phyloP scores from a whole-genome alignment of 768 basidiomycete species.

The Rhizopogon sp. region DNA sequence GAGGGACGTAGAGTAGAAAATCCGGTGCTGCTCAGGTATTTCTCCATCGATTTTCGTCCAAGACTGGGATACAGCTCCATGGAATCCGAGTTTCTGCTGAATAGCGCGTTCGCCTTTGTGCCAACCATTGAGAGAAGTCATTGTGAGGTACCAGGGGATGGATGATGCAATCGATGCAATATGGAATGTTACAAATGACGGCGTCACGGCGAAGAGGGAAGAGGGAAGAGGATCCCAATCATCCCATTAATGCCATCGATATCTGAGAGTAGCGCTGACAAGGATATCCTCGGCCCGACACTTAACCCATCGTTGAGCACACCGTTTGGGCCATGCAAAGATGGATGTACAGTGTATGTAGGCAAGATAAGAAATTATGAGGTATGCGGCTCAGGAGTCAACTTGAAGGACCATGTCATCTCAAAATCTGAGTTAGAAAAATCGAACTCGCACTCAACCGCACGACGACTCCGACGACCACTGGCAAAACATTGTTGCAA shows the following conservation, averaged over 20 bases:
- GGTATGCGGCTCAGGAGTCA: too few relatives aligned
- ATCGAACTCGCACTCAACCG: too few relatives aligned
- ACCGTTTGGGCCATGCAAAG: too few relatives aligned
- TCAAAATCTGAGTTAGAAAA: too few relatives aligned
- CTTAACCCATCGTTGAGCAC: too few relatives aligned
- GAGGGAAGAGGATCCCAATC: neutral
- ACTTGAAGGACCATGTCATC: too few relatives aligned
- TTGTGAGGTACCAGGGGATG: constrained; percentile 1
- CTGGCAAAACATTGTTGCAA: too few relatives aligned
- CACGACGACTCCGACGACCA: too few relatives aligned
- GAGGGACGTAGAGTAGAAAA: constrained; percentile 43
- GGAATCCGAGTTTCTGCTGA: constrained; percentile 42
- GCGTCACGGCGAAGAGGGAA: neutral
- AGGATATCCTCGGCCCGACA: too few relatives aligned
- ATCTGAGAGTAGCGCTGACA: too few relatives aligned
- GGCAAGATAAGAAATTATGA: too few relatives aligned
- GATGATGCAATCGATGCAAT: neutral
- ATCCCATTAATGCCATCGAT: neutral
- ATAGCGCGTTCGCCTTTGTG: constrained; percentile 46
- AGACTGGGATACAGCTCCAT: constrained; percentile 28
- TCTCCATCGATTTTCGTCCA: constrained; percentile 41
- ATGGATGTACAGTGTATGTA: too few relatives aligned
- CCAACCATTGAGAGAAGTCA: constrained; percentile 30
- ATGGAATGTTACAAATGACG: neutral
- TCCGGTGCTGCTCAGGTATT: constrained; percentile 44